These are phyloP conservation scores for Hordeum vulgare DNA, from an alignment of 176 grass and related monocot genomes.

Conservation along the genomic window DNA sequence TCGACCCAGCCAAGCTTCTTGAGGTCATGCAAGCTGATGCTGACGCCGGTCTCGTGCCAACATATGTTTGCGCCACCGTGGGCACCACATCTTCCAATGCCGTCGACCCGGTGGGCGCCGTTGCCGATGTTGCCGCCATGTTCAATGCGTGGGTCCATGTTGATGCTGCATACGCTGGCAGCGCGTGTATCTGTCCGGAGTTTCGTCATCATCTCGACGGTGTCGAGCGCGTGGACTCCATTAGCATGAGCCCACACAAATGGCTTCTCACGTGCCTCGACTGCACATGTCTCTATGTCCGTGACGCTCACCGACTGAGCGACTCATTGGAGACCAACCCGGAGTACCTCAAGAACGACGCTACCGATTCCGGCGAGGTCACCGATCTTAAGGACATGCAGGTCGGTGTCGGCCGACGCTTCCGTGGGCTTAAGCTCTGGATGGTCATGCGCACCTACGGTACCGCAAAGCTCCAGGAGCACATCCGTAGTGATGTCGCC, in stretches of 20 bases:
- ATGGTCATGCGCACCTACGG: constrained; percentile 6
- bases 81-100: not conserved
- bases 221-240: not conserved
- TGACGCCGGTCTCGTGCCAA: not conserved
- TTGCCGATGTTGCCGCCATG: not conserved
- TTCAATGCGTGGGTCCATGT: not conserved
- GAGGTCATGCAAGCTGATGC: not conserved
- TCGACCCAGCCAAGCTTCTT: not conserved
- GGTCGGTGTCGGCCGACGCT: not conserved
- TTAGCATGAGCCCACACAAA: not conserved
- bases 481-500: not conserved
- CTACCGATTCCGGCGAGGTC: not conserved
- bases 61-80: not conserved
- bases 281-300: not conserved
- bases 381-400: constrained; percentile 1
- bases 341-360: not conserved
- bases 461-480: not conserved
- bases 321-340: not conserved
- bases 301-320: not conserved
- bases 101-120: not conserved
- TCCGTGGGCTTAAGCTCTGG: constrained; percentile 7
- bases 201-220: not conserved
- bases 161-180: not conserved
- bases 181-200: not conserved
- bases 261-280: not conserved